A percentile compares a stretch with the other conserved stretches of the same genome.
phyloP scores from a whole-genome alignment of 2,329 filamentous ascomycete species.

The Fusarium newnesense region DNA sequence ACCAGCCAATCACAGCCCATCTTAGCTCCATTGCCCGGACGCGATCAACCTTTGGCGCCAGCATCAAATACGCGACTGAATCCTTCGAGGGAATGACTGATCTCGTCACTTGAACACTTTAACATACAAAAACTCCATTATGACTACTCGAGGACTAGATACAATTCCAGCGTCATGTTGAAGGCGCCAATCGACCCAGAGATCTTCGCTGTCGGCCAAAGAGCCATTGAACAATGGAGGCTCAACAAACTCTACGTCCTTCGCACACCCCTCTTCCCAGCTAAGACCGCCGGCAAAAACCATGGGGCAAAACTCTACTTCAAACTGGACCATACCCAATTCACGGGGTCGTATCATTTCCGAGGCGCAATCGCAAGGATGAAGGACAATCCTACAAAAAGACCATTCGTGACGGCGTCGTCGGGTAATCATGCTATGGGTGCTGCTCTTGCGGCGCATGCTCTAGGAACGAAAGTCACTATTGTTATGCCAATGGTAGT shows the following conservation, averaged over 20 bases:
- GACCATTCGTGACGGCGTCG: not conserved
- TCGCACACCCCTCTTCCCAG: not conserved
- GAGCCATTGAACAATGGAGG: not conserved
- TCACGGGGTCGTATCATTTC: not conserved
- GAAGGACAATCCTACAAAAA: not conserved
- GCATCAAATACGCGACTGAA: not conserved
- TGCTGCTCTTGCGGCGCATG: not conserved
- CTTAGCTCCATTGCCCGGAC: not conserved
- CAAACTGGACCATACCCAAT: not conserved
- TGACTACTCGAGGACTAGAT: fast-evolving
- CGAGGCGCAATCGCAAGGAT: not conserved
- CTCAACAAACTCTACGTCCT: not conserved
- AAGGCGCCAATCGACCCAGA: not conserved
- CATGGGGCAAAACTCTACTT: not conserved
- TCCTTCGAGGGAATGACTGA: fast-evolving
- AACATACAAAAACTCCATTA: no score
- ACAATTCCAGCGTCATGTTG: not conserved
- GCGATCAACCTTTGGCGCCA: not conserved
- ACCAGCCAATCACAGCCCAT: not conserved
- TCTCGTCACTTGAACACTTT: no score
- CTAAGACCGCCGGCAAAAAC: not conserved
- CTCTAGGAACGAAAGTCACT: not conserved
- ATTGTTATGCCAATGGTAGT: not conserved
- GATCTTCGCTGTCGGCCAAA: not conserved
- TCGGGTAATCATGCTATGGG: not conserved